phyloP scores from a whole-genome alignment of 2,329 filamentous ascomycete genomes.

The Cryphonectria carpinicola region DNA sequence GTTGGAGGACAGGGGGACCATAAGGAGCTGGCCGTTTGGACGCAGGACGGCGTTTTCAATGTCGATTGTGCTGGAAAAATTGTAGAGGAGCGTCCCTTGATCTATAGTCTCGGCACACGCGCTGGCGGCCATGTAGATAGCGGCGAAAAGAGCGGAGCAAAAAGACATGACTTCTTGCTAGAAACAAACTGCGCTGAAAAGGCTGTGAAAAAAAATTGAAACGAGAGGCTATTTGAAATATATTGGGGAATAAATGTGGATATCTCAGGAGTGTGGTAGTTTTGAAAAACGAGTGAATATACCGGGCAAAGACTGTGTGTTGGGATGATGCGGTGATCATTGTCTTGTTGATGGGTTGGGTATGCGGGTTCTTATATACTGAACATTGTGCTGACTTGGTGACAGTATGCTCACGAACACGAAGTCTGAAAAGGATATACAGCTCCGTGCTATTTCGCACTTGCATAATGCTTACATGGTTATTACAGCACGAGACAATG shows the following conservation, averaged over 20 bases:
- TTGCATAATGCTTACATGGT: background rate
- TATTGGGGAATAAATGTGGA: background rate
- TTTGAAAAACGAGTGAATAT: background rate
- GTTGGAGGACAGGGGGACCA: slow-evolving; percentile 6
- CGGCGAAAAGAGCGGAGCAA: background rate
- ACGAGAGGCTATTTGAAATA: background rate
- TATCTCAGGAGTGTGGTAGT: background rate
- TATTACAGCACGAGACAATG: background rate
- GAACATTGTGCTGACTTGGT: background rate
- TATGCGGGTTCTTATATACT: slow-evolving; percentile 4
- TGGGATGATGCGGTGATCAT: background rate
- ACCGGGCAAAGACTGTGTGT: background rate
- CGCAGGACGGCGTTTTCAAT: slow-evolving; percentile 18
- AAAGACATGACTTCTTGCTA: slow-evolving; percentile 1
- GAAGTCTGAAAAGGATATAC: background rate
- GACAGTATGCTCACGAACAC: background rate
- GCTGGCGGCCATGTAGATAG: background rate
- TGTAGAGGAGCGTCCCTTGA: slow-evolving; percentile 5
- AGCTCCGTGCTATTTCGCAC: background rate
- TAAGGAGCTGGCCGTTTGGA: slow-evolving; percentile 19
- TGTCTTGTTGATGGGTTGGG: background rate
- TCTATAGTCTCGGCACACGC: slow-evolving; percentile 1
- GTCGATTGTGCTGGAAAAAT: slow-evolving; percentile 3
- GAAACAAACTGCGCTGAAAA: background rate
- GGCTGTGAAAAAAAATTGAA: background rate